Conservation (phyloP, 1,284 basidiomycete genomes). For the Apiotrichum mycotoxinovorans region DNA sequence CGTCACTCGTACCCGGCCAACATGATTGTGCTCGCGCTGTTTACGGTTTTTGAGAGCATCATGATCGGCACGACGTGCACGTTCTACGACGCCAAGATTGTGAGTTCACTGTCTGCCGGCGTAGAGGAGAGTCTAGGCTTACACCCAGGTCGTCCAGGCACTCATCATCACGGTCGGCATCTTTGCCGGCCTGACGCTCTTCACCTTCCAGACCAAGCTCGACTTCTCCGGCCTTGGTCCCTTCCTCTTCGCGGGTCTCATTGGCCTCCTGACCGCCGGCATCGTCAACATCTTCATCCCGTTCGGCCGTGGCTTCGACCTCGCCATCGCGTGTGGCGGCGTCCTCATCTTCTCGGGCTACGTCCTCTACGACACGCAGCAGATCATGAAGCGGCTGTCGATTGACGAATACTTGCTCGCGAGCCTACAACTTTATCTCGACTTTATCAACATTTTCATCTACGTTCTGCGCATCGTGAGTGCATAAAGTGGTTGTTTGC, state of each 20-base stretch:
- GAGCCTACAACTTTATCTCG: constrained; percentile 28
- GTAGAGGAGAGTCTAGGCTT: no score
- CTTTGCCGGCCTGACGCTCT: constrained; percentile 56
- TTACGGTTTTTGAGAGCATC: constrained; percentile 53
- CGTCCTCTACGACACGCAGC: constrained; percentile 48
- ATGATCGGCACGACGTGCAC: constrained; percentile 52
- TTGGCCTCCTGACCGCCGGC: constrained; percentile 43
- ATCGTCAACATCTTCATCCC: constrained; percentile 49
- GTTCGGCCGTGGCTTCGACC: constrained; percentile 48
- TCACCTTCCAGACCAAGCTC: constrained; percentile 53
- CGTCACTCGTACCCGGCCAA: constrained; percentile 52
- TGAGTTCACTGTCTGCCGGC: no score
- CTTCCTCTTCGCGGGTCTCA: constrained; percentile 46
- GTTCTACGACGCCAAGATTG: constrained; percentile 46
- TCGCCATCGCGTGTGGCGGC: constrained; percentile 43
- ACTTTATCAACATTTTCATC: constrained; percentile 46
- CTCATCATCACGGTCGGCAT: constrained; percentile 56
- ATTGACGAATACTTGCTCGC: constrained; percentile 48
- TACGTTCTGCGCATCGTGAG: constrained; percentile 44
- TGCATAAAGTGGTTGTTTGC: neutral
- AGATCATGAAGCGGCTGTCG: constrained; percentile 50
- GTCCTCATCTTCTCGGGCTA: constrained; percentile 49
- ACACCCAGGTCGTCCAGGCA: constrained; percentile 56
- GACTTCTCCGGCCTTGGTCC: constrained; percentile 48
- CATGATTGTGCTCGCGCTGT: constrained; percentile 53